Base-by-base conservation (phyloP, 371 early-diverging fungal genomes). In the Lichtheimia corymbifera region DNA sequence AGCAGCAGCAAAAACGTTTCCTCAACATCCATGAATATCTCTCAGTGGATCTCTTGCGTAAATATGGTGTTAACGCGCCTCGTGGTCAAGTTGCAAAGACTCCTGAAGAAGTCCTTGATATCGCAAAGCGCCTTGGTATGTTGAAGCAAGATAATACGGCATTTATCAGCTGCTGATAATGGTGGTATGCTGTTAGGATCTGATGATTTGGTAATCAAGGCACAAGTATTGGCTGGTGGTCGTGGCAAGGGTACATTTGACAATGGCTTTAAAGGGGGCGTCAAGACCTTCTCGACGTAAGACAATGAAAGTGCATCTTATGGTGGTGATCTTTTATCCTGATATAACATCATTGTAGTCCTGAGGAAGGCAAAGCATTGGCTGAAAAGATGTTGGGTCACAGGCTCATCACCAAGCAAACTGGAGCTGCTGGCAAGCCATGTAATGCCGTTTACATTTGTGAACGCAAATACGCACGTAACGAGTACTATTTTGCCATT, bases 401-500 rank as follows among this genome's bases (percentile, higher is more conserved):
- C 80, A 95, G 91, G 75, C 87, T 98, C 61, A 82, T 97, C 70
- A 98, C 98, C 68, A 98, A 98, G 87, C 98, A 98, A 83, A 98
- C 99, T 25, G 97, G 98, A 54, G 93, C 93, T 63, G 92, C 77
- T 28, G 99, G 99, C 56, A 95, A 96, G 80, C 84, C 87, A 65
- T 98, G 99, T 86, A 94, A 95, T 77, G 80, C 92, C 49, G 95
- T 91, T 59, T 98, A 91, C 76, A 87, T 98, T 65, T 93, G 91
- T 66, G 98, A 98, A 83, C 94, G 96, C 72, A 88, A 94, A 73
- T 94, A 93, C 70, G 91, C 95, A 68, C 93, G 95, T 62, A 90
- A 91, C 64, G 98, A 97, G 83, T 97, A 91, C 86, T 97, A 98
- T 88, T 97, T 98, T 85, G 97, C 99, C 53, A 94, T 98, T 72